Evolutionary conservation across 2,329 filamentous ascomycete species (phyloP).

Genomic region (Fusarium liriodendri): DNA sequence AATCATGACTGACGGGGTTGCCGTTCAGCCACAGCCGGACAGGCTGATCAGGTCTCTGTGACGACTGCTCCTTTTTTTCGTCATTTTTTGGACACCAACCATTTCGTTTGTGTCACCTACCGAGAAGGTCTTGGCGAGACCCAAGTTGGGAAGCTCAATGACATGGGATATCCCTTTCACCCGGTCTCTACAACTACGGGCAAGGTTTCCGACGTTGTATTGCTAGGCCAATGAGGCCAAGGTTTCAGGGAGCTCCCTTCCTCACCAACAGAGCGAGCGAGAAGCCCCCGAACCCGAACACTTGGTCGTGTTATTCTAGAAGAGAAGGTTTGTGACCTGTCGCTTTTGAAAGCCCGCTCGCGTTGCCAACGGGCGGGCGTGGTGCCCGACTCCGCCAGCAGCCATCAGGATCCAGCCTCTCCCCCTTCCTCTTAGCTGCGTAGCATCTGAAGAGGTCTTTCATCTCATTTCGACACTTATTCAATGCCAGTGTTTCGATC

Average conservation of each 20-base stretch:
- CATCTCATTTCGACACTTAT: not conserved
- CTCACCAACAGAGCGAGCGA: not conserved
- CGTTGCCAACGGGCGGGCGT: not conserved
- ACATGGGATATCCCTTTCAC: not conserved
- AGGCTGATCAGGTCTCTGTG: not conserved
- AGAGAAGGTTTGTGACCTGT: conserved; percentile 9
- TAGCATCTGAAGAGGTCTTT: not conserved
- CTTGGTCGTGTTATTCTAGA: conserved; percentile 20
- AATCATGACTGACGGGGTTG: conserved; percentile 1
- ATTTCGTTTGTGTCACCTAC: not conserved
- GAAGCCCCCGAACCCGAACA: not conserved
- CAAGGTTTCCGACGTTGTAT: not conserved
- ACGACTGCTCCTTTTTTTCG: not conserved
- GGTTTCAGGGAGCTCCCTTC: not conserved
- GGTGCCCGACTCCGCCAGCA: not conserved
- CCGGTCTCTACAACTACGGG: not conserved
- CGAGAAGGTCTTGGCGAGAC: not conserved
- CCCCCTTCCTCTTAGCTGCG: not conserved
- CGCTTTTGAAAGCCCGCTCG: not conserved
- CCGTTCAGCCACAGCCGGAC: conserved; percentile 1
- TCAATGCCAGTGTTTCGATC: not conserved
- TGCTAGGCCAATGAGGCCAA: not conserved
- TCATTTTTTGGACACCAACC: not conserved
- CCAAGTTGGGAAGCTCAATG: not conserved
- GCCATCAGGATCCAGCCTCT: not conserved